Evolutionary conservation across 2,329 filamentous ascomycete genomes (phyloP).

Genomic region (Aschersonia sp.): DNA sequence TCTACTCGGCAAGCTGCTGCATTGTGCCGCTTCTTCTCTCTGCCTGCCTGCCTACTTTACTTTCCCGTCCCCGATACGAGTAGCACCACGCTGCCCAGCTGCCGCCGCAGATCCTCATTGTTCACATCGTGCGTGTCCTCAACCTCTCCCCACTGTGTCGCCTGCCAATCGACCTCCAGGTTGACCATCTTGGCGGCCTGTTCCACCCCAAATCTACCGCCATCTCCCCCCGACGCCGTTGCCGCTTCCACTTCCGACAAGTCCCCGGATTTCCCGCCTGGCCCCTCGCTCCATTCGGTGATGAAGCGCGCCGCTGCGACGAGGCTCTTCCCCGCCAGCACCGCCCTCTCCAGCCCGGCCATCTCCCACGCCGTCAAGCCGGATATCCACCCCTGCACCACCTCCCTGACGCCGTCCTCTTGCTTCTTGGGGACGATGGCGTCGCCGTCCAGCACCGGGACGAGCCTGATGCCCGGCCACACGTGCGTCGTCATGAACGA

Average conservation of each 20-base stretch:
- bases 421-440: constrained; percentile 67
- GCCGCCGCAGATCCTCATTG: constrained; percentile 73
- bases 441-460: constrained; percentile 63
- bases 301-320: constrained; percentile 63
- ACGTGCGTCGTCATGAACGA: constrained; percentile 55
- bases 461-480: constrained; percentile 71
- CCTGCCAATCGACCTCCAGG: constrained; percentile 85
- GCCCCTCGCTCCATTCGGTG: constrained; percentile 74
- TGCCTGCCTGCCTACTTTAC: constrained; percentile 4
- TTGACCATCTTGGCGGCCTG: constrained; percentile 66
- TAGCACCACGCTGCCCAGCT: constrained; percentile 75
- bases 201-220: constrained; percentile 55
- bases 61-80: constrained; percentile 51
- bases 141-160: constrained; percentile 82
- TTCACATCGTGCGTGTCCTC: constrained; percentile 97
- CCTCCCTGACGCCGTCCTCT: constrained; percentile 55
- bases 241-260: constrained; percentile 6
- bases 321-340: constrained; percentile 77
- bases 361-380: constrained; percentile 66
- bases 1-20: no score
- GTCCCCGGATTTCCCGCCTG: constrained; percentile 31
- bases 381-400: constrained; percentile 64
- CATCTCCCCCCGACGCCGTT: constrained; percentile 2
- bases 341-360: constrained; percentile 70
- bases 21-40: background rate